phyloP scores from a whole-genome alignment of 2,329 filamentous ascomycete species.

The Botrytis galanthina region DNA sequence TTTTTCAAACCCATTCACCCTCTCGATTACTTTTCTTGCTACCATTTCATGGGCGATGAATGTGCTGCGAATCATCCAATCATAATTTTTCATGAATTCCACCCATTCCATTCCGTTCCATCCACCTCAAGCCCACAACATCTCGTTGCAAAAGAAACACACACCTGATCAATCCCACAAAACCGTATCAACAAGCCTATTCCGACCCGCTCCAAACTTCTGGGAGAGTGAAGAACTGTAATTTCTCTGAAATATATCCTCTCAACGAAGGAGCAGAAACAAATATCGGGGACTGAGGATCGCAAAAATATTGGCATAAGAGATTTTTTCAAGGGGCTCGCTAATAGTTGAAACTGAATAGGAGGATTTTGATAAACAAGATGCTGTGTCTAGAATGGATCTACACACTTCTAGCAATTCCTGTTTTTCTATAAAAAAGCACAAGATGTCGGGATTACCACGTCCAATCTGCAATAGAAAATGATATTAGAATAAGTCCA shows the following conservation, averaged over 20 bases:
- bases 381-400: neutral
- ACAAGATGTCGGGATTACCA: neutral
- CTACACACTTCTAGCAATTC: neutral
- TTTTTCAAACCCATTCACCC: too few relatives aligned
- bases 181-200: neutral
- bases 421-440: neutral
- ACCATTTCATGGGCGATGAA: neutral
- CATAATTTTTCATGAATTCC: rapidly evolving
- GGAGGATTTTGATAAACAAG: neutral
- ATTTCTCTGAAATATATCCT: neutral
- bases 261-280: neutral
- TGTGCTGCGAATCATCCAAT: neutral
- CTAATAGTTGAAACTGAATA: neutral
- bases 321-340: neutral
- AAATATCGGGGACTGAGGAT: neutral
- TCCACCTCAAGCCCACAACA: neutral
- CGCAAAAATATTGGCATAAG: neutral
- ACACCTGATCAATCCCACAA: neutral
- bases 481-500: neutral
- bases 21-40: neutral
- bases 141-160: neutral
- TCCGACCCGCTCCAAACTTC: neutral
- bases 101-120: neutral
- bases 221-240: neutral
- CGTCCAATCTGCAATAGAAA: rapidly evolving